Conservation (phyloP, 192 early-diverging fungal genomes). For the Cetraspora pellucida region DNA sequence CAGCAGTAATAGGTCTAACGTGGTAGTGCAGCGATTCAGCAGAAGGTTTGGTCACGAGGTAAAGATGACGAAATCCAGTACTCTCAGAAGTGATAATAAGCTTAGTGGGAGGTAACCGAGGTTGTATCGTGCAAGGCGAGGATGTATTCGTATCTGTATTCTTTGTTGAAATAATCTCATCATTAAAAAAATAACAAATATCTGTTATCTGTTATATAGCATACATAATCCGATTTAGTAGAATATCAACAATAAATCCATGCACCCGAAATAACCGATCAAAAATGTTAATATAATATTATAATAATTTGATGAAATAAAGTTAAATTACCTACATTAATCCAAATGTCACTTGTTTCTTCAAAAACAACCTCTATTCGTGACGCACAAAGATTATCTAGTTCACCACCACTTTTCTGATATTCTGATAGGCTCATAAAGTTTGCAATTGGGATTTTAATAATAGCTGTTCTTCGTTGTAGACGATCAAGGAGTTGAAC, state of each 20-base stretch:
- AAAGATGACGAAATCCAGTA: slow-evolving; percentile 66
- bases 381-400: slow-evolving; percentile 31
- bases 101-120: slow-evolving; percentile 29
- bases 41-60: slow-evolving; percentile 45
- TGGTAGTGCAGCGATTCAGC: slow-evolving; percentile 8
- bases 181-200: slow-evolving; percentile 40
- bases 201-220: slow-evolving; percentile 37
- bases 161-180: neutral
- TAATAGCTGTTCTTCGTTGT: slow-evolving; percentile 55
- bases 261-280: neutral
- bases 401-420: slow-evolving; percentile 30
- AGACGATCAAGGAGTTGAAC: slow-evolving; percentile 57
- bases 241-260: neutral
- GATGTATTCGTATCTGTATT: neutral
- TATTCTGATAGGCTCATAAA: slow-evolving; percentile 56
- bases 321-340: slow-evolving; percentile 52
- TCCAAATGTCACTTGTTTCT: slow-evolving; percentile 58
- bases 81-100: slow-evolving; percentile 61
- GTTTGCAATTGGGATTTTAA: slow-evolving; percentile 50
- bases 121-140: neutral
- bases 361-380: slow-evolving; percentile 54
- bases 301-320: neutral
- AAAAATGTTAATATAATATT: neutral
- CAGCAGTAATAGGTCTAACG: slow-evolving; percentile 54
- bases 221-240: neutral